These are phyloP conservation scores for Neurospora terricola DNA, from an alignment of 495 filamentous ascomycete genomes.

Conservation along the genomic window DNA sequence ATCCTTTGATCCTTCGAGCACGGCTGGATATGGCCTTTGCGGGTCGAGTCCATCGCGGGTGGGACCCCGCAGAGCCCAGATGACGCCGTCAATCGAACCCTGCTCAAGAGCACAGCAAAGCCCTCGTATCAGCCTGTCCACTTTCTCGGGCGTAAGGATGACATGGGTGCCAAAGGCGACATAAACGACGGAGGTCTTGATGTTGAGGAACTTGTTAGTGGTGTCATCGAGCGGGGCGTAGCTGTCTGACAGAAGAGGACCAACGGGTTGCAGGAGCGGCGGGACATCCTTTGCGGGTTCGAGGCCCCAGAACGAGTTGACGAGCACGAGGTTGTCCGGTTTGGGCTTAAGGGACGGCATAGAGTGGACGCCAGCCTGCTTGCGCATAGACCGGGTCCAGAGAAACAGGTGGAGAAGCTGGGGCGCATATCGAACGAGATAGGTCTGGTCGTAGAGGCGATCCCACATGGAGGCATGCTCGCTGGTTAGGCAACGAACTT, in stretches of 20 bases:
- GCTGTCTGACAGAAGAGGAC: slow-evolving; percentile 24
- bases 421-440: slow-evolving; percentile 12
- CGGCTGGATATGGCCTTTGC: slow-evolving; percentile 8
- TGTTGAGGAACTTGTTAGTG: slow-evolving; percentile 13
- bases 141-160: slow-evolving; percentile 16
- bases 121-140: slow-evolving; percentile 17
- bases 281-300: slow-evolving; percentile 31
- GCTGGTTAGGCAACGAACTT: slow-evolving; percentile 24
- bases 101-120: slow-evolving; percentile 14
- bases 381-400: slow-evolving; percentile 24
- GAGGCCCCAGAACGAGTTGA: slow-evolving; percentile 34
- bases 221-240: slow-evolving; percentile 17
- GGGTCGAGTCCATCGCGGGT: slow-evolving; percentile 8
- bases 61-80: slow-evolving; percentile 18
- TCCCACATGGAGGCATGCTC: slow-evolving; percentile 25
- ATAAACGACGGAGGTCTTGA: slow-evolving; percentile 20
- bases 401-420: slow-evolving; percentile 16
- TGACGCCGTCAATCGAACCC: slow-evolving; percentile 26
- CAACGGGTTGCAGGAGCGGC: slow-evolving; percentile 22
- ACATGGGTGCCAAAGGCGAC: slow-evolving; percentile 32
- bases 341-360: slow-evolving; percentile 17
- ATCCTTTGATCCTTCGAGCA: slow-evolving; percentile 2
- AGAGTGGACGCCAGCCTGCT: slow-evolving; percentile 16
- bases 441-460: slow-evolving; percentile 21
- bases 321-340: slow-evolving; percentile 29